phyloP scores from a whole-genome alignment of 139 green algal species.

The Dunaliella primolecta region DNA sequence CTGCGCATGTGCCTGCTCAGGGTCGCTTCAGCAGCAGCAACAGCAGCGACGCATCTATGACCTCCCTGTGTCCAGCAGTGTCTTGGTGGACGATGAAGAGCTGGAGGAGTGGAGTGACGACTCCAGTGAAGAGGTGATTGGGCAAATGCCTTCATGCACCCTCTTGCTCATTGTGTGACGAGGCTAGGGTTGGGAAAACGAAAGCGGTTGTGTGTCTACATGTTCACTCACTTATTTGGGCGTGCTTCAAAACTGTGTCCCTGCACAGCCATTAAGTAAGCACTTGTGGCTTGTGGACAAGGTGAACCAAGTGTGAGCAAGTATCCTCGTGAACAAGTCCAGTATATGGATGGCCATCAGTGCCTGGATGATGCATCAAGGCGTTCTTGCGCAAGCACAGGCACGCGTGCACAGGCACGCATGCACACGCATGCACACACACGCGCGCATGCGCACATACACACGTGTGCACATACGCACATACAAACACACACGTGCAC shows the following conservation, averaged over 20 bases:
- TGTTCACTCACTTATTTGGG: no score
- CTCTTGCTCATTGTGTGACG: background rate
- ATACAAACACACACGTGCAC: background rate
- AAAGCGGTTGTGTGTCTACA: no score
- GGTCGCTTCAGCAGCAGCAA: background rate
- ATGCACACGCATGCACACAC: background rate
- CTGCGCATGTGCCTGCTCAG: background rate
- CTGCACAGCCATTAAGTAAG: no score
- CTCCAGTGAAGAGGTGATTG: background rate
- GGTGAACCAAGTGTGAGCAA: background rate
- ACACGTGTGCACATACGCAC: background rate
- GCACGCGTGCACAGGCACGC: background rate
- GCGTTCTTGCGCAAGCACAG: background rate
- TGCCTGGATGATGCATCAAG: background rate
- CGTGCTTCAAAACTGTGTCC: no score
- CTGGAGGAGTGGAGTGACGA: background rate
- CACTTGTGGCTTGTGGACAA: no score
- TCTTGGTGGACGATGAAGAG: background rate
- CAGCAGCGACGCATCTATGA: conserved; percentile 10
- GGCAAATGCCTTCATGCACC: background rate
- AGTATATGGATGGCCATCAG: background rate
- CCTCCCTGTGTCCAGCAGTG: background rate
- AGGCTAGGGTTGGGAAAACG: background rate
- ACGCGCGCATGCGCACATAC: background rate
- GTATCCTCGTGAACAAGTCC: background rate